Conservation (phyloP, 1,284 basidiomycete genomes). For the Meira nashicola region DNA sequence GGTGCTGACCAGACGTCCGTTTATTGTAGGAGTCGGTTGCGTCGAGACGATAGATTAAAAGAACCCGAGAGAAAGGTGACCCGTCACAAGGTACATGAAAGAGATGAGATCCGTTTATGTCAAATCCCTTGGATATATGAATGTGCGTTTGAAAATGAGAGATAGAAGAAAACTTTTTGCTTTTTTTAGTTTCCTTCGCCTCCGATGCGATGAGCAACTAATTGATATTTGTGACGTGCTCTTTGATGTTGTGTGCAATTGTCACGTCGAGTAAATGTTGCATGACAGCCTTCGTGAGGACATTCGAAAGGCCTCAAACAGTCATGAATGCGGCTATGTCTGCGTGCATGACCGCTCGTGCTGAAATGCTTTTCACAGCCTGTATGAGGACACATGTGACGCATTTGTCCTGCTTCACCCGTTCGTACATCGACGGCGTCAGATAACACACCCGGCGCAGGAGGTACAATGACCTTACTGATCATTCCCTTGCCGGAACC, state of each 20-base stretch:
- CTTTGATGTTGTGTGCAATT: conserved; percentile 14
- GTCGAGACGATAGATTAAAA: neutral
- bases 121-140: neutral
- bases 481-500: neutral
- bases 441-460: neutral
- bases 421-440: neutral
- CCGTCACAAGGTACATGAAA: neutral
- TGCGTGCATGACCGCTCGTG: conserved; percentile 70
- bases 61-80: neutral
- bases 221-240: neutral
- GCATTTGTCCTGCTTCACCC: conserved; percentile 36
- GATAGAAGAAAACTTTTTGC: neutral
- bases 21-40: no score
- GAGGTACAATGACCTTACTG: neutral
- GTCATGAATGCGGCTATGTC: conserved; percentile 69
- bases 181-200: neutral
- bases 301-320: conserved; percentile 41
- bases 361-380: conserved; percentile 67
- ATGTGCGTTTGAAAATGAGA: no score
- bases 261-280: conserved; percentile 10
- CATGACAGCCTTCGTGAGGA: conserved; percentile 7
- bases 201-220: conserved; percentile 5
- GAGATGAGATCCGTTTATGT: neutral
- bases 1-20: no score
- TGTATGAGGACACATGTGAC: conserved; percentile 58